Conservation (phyloP, 1,284 basidiomycete species). For the Peniophora sp. region DNA sequence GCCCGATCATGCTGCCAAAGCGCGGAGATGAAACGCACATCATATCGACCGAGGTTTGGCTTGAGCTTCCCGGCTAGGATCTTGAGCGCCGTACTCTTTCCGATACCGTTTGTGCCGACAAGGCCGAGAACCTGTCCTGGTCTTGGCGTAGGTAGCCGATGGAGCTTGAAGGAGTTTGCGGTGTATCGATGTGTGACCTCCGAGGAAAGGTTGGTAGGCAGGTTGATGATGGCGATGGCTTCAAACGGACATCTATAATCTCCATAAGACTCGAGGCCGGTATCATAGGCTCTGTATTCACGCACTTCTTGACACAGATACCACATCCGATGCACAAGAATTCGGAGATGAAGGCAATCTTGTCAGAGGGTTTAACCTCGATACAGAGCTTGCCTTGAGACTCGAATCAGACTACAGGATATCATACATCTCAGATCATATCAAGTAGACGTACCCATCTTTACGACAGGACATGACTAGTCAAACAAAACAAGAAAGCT, state of each 20-base stretch:
- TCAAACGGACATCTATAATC: slow-evolving; percentile 85
- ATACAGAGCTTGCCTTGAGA: slow-evolving; percentile 87
- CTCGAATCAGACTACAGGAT: neutral
- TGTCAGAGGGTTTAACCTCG: slow-evolving; percentile 88
- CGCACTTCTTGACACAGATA: slow-evolving; percentile 97
- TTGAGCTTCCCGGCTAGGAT: slow-evolving; percentile 93
- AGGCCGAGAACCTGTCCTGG: slow-evolving; percentile 94
- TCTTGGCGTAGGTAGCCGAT: slow-evolving; percentile 89
- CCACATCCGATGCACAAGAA: slow-evolving; percentile 95
- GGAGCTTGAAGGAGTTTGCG: slow-evolving; percentile 96
- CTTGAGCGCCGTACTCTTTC: slow-evolving; percentile 94
- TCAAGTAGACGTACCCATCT: slow-evolving; percentile 70
- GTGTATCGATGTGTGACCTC: slow-evolving; percentile 96
- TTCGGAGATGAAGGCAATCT: slow-evolving; percentile 96
- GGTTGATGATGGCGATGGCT: slow-evolving; percentile 94
- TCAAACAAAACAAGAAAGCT: neutral
- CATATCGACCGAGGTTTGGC: slow-evolving; percentile 86
- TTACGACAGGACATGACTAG: slow-evolving; percentile 93
- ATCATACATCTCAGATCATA: neutral
- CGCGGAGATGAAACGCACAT: slow-evolving; percentile 45
- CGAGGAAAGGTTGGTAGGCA: slow-evolving; percentile 90
- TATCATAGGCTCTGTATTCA: slow-evolving; percentile 9
- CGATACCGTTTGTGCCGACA: slow-evolving; percentile 97
- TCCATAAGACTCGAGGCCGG: slow-evolving; percentile 5
- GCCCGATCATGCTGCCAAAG: neutral